Evolutionary conservation across 1,139 yeast species (phyloP).

Genomic region (Blastobotrys malaysiensis): DNA sequence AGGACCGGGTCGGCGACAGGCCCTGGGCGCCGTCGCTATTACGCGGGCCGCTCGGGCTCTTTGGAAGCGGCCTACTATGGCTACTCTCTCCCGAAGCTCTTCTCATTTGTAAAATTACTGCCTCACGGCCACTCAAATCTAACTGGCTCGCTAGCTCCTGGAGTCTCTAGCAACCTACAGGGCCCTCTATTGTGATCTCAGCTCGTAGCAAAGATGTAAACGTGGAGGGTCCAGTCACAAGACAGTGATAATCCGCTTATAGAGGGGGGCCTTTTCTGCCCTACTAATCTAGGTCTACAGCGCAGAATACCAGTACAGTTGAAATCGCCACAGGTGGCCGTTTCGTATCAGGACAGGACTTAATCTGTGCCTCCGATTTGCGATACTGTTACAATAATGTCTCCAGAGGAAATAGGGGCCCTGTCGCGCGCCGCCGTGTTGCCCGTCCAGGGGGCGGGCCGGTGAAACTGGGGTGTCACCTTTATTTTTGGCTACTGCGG

Average conservation of each 20-base stretch:
- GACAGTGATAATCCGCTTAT: neutral
- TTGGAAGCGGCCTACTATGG: neutral
- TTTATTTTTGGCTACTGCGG: neutral
- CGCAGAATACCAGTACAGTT: neutral
- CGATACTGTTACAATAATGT: neutral
- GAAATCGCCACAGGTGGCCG: neutral
- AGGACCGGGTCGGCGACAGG: slow-evolving; percentile 9
- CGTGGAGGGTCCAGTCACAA: neutral
- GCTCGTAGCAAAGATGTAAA: neutral
- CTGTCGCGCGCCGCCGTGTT: slow-evolving; percentile 1
- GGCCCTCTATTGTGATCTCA: too few species aligned
- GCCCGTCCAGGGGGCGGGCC: slow-evolving; percentile 1
- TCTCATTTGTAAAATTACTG: neutral
- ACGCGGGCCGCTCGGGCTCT: neutral
- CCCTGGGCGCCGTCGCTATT: neutral
- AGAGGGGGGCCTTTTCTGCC: neutral
- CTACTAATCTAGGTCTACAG: neutral
- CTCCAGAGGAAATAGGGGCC: neutral
- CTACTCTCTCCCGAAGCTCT: neutral
- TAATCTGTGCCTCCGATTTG: neutral
- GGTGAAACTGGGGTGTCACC: slow-evolving; percentile 1
- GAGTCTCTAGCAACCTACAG: too few species aligned
- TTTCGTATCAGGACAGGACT: neutral
- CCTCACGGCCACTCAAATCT: neutral
- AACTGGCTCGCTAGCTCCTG: too few species aligned